Base-by-base conservation (phyloP, 345 rosid species). In the Linum lewisii region DNA sequence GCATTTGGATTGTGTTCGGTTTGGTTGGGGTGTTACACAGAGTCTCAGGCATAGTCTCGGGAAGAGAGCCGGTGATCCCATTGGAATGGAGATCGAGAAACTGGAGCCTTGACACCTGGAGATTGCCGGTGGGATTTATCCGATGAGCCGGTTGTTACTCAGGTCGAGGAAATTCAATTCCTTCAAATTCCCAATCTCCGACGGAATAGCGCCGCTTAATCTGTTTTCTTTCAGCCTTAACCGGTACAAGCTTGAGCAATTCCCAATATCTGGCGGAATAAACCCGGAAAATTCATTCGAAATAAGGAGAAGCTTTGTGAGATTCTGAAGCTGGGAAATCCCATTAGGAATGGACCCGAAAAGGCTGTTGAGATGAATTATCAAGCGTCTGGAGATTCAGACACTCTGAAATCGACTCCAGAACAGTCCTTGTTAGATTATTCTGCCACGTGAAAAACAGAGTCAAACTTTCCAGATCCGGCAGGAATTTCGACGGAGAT, bases 361-460 rank as follows among this genome's bases (percentile, higher is more conserved):
- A 56, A 88, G 82, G 66, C 58, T 77, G 74, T 92, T 92, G 75
- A n/a, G 79, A 86, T 20, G 98, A 92, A n/a, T 88, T 72, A 72
- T 92, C 98, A 26, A 92, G 80, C 60, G 95, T 90, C 76, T 92
- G 82, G 66, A 92, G 98, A 57, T 84, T 82, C 72, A 57, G 61
- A 52, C 98, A 88, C 60, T 70, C 73, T 6, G 95, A 78, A 24
- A 88, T 73, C 53, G 87, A 79, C 67, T 69, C 77, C 0, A 93
- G 98, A 25, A 92, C 73, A 13, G 63, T 78, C 21, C 98, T 94
- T 13, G 93, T 83, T 26, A 92, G 79, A 69, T 73, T 79, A 71
- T 92, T 92, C 74, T 84, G 79, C 98, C 98, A 92, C 32, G 97
- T 87, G 62, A 86, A 92, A 74, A 92, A 86, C 55, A 84, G 72